phyloP scores from a whole-genome alignment of 1,284 basidiomycete species.

The Lignosus rhinocerotis region DNA sequence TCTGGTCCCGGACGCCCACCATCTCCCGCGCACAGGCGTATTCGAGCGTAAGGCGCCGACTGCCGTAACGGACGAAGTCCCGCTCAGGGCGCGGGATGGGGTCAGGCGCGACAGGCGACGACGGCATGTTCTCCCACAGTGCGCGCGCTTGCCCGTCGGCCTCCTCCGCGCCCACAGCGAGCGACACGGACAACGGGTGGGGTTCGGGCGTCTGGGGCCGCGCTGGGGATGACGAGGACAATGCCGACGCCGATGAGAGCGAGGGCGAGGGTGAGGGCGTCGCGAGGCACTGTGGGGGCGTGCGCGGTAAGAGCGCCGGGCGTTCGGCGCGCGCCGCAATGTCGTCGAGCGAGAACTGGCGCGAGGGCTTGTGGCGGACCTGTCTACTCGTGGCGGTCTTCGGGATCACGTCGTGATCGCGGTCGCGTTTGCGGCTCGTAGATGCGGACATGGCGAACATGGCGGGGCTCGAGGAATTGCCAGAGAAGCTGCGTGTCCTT shows the following conservation, averaged over 20 bases:
- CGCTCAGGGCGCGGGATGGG: constrained; percentile 39
- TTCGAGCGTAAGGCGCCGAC: constrained; percentile 56
- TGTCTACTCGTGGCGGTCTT: neutral
- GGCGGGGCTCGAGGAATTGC: constrained; percentile 11
- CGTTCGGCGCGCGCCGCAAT: constrained; percentile 40
- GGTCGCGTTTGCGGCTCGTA: constrained; percentile 15
- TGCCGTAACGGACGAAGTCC: constrained; percentile 48
- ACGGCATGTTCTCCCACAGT: constrained; percentile 72
- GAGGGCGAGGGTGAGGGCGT: neutral
- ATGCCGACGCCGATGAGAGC: constrained; percentile 6
- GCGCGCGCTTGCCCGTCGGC: constrained; percentile 37
- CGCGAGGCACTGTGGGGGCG: constrained; percentile 15
- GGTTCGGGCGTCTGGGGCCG: constrained; percentile 29
- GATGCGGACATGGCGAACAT: neutral
- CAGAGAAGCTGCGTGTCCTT: constrained; percentile 16
- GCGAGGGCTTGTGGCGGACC: constrained; percentile 19
- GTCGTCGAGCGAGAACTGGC: constrained; percentile 55
- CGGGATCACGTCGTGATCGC: neutral
- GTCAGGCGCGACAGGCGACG: constrained; percentile 50
- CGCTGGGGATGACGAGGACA: constrained; percentile 16
- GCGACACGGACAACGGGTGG: constrained; percentile 12
- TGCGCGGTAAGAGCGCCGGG: constrained; percentile 20
- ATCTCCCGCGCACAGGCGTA: constrained; percentile 71
- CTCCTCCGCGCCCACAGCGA: constrained; percentile 37
- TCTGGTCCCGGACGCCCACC: constrained; percentile 25